Conservation (phyloP, 1,139 yeast genomes). For the Candida neerlandica region DNA sequence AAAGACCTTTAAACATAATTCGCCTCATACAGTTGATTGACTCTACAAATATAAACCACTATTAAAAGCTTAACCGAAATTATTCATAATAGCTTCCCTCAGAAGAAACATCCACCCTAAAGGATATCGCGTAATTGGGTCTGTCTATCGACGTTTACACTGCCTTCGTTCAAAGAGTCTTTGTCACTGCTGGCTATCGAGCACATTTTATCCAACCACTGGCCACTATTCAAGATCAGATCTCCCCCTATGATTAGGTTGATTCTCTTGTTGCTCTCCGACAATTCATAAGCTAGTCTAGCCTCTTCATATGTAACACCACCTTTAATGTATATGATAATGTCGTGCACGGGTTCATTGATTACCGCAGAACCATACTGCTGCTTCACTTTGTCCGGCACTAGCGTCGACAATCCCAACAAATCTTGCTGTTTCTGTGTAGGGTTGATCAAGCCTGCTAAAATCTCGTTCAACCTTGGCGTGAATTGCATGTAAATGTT, state of each 20-base stretch:
- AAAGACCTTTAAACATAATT: too few species aligned
- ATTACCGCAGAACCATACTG: constrained; percentile 30
- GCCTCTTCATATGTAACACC: constrained; percentile 95
- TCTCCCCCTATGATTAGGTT: constrained; percentile 77
- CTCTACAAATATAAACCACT: not conserved
- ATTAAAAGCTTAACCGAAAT: too few species aligned
- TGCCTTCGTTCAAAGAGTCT: not conserved
- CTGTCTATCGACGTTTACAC: not conserved
- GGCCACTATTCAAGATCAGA: constrained; percentile 55
- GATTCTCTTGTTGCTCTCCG: constrained; percentile 51
- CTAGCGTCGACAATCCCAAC: constrained; percentile 35
- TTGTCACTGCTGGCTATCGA: not conserved
- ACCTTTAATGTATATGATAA: constrained; percentile 81
- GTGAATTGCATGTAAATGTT: constrained; percentile 67
- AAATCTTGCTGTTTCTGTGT: constrained; percentile 8
- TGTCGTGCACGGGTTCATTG: constrained; percentile 58
- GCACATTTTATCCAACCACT: constrained; percentile 3
- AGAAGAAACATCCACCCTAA: not conserved
- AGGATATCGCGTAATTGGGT: constrained; percentile 5
- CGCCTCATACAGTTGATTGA: too few species aligned
- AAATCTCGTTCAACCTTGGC: constrained; percentile 64
- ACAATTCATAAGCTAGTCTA: constrained; percentile 73
- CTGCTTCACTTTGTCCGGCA: constrained; percentile 40
- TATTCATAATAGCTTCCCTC: too few species aligned
- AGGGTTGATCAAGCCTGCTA: constrained; percentile 26